Conservation (phyloP, 345 rosid species). For the Salix arbutifolia region DNA sequence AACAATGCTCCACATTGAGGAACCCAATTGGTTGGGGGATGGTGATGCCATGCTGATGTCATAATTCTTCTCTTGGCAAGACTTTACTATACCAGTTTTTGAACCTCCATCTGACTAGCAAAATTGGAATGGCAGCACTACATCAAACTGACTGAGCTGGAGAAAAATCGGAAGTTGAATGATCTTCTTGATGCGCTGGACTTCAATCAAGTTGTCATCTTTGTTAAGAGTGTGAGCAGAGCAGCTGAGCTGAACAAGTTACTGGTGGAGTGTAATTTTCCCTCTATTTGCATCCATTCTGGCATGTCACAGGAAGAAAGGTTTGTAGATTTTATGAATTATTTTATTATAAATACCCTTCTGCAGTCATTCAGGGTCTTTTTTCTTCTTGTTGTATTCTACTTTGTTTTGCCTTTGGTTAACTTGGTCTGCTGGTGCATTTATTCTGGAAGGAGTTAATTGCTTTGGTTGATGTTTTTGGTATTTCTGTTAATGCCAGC, state of each 20-base stretch:
- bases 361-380: background rate
- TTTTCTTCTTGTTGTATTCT: background rate
- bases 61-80: background rate
- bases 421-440: background rate
- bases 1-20: background rate
- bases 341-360: background rate
- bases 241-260: constrained; percentile 94
- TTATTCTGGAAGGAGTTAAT: background rate
- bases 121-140: constrained; percentile 60
- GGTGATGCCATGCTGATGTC: too few species aligned
- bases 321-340: constrained; percentile 25
- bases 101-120: background rate
- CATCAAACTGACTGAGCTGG: constrained; percentile 89
- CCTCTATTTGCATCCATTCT: constrained; percentile 97
- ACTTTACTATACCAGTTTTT: background rate
- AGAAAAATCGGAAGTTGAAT: constrained; percentile 94
- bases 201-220: constrained; percentile 96
- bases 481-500: background rate
- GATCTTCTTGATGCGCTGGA: constrained; percentile 98
- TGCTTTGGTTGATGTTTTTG: background rate
- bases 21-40: too few species aligned
- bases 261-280: constrained; percentile 92
- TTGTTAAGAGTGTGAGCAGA: constrained; percentile 93
- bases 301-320: constrained; percentile 99
- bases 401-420: background rate